Evolutionary conservation across 495 filamentous ascomycete species (phyloP).

Genomic region (Durotheca rogersii): DNA sequence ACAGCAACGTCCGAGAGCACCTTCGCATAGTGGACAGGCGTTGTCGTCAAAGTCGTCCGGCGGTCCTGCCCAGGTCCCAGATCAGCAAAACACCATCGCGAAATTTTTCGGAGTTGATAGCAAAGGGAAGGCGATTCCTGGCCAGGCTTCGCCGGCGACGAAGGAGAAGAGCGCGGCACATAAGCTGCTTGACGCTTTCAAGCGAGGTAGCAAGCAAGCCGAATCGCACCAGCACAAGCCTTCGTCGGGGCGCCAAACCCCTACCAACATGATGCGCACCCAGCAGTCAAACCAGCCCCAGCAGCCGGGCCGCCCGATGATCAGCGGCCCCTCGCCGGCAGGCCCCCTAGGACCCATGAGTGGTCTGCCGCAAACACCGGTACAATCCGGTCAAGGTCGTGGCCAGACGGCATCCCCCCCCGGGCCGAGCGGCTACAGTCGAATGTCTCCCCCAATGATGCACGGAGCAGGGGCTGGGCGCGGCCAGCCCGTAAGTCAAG

Average conservation of each 20-base stretch:
- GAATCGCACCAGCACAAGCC: constrained; percentile 25
- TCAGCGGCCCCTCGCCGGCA: constrained; percentile 11
- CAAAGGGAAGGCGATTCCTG: constrained; percentile 8
- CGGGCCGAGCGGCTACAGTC: constrained; percentile 10
- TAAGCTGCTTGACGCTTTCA: constrained; percentile 32
- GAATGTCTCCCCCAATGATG: constrained; percentile 23
- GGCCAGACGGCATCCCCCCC: constrained; percentile 18
- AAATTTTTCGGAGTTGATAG: constrained; percentile 32
- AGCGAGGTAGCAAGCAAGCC: constrained; percentile 26
- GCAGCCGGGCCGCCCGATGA: constrained; percentile 1
- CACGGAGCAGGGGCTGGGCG: constrained; percentile 24
- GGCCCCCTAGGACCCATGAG: constrained; percentile 24
- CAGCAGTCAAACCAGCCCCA: constrained; percentile 4
- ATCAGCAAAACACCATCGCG: constrained; percentile 20
- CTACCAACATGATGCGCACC: constrained; percentile 22
- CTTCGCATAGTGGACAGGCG: not conserved
- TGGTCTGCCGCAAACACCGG: constrained; percentile 39
- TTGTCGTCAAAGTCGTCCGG: constrained; percentile 12
- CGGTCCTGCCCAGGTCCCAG: constrained; percentile 17
- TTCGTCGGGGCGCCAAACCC: constrained; percentile 26
- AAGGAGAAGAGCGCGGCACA: constrained; percentile 35
- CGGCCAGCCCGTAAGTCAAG: constrained; percentile 5
- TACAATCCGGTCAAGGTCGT: constrained; percentile 28
- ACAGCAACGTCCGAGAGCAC: constrained; percentile 10
- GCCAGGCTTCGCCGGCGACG: constrained; percentile 14